These are phyloP conservation scores for Colletotrichum abscissum DNA, from an alignment of 2,329 filamentous ascomycete species.

Conservation along the genomic window DNA sequence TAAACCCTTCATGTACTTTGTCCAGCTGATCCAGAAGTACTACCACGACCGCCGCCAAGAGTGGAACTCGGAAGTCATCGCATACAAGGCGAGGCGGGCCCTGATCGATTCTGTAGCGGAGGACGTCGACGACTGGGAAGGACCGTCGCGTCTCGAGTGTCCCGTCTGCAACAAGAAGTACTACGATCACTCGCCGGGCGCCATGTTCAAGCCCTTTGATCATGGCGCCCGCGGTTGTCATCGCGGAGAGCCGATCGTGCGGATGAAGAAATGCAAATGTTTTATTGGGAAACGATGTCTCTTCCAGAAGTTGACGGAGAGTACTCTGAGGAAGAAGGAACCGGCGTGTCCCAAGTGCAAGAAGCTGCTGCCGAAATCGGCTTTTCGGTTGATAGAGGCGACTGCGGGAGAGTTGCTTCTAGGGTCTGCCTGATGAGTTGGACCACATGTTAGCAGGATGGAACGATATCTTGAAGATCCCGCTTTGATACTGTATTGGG, in stretches of 20 bases:
- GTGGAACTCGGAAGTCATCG: slow-evolving; percentile 15
- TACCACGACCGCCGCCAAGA: slow-evolving; percentile 8
- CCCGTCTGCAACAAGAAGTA: slow-evolving; percentile 7
- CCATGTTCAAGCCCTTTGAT: not conserved
- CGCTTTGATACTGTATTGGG: too few species aligned
- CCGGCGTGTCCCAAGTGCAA: slow-evolving; percentile 7
- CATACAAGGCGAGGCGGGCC: slow-evolving; percentile 11
- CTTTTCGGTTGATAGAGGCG: slow-evolving; percentile 4
- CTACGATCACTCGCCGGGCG: not conserved
- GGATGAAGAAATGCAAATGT: slow-evolving; percentile 15
- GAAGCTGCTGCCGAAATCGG: not conserved
- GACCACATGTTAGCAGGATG: too few species aligned
- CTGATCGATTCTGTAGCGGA: not conserved
- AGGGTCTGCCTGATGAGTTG: too few species aligned
- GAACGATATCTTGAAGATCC: too few species aligned
- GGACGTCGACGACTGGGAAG: not conserved
- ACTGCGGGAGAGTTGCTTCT: not conserved
- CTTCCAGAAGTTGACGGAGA: slow-evolving; percentile 21
- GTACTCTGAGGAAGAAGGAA: not conserved
- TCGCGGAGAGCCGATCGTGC: slow-evolving; percentile 21
- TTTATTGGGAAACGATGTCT: slow-evolving; percentile 21
- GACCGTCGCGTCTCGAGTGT: not conserved
- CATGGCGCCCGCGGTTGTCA: not conserved
- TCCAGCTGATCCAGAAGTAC: slow-evolving; percentile 1
- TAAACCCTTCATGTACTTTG: not conserved